Conservation (phyloP, 805 yeast genomes). For the Metschnikowia proteae region DNA sequence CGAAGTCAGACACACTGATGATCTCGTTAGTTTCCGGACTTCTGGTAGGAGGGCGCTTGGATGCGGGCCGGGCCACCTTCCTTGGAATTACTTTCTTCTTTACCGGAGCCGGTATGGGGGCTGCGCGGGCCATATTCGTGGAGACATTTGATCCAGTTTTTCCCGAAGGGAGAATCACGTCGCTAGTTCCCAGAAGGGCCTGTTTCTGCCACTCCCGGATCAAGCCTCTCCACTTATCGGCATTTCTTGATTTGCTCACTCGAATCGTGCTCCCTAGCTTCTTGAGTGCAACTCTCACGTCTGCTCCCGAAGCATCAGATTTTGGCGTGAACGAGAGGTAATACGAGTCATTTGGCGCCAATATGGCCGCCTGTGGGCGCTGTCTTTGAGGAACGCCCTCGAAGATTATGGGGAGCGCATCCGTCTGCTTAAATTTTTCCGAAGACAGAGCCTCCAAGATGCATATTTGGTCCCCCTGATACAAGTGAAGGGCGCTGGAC, state of each 20-base stretch:
- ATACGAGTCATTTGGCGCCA: slow-evolving; percentile 26
- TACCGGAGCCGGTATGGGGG: background rate
- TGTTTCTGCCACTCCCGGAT: slow-evolving; percentile 11
- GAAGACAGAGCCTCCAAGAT: slow-evolving; percentile 29
- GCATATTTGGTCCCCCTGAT: slow-evolving; percentile 32
- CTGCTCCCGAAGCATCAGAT: slow-evolving; percentile 5
- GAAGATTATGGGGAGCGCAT: slow-evolving; percentile 27
- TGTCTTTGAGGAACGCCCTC: slow-evolving; percentile 37
- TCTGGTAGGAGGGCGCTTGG: slow-evolving; percentile 19
- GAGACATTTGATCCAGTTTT: background rate
- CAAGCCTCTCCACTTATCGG: slow-evolving; percentile 24
- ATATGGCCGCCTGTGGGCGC: slow-evolving; percentile 10
- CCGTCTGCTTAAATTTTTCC: slow-evolving; percentile 17
- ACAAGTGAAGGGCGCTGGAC: slow-evolving; percentile 28
- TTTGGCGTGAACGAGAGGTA: slow-evolving; percentile 25
- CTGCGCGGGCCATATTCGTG: background rate
- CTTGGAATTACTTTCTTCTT: background rate
- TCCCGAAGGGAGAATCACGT: background rate
- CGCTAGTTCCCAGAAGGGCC: background rate
- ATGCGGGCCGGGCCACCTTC: slow-evolving; percentile 6
- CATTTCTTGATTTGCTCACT: slow-evolving; percentile 37
- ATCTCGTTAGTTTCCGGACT: slow-evolving; percentile 15
- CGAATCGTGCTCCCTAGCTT: slow-evolving; percentile 31
- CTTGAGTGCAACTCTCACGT: slow-evolving; percentile 15
- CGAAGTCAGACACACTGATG: slow-evolving; percentile 39